A percentile compares a stretch with the other conserved stretches of the same genome.
Evolutionary conservation across 208 protist species (phyloP).

Genomic region (Herpetomonas samuelpessoai): DNA sequence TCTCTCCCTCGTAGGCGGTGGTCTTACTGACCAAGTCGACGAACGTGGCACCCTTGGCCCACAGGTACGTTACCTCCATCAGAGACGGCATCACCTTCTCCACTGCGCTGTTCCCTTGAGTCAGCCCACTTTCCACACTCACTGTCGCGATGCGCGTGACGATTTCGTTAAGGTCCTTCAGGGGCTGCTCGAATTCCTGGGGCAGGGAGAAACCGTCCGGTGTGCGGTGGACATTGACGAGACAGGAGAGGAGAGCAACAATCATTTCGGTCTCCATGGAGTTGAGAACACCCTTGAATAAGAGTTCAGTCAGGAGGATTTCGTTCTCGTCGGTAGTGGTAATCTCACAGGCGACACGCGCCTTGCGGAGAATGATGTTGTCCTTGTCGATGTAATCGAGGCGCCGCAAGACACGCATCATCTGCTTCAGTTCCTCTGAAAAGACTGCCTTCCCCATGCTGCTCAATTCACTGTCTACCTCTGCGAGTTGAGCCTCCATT

Average conservation of each 20-base stretch:
- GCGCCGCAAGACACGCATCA: conserved; percentile 96
- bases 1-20: conserved; percentile 98
- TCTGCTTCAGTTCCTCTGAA: conserved; percentile 94
- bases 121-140: conserved; percentile 90
- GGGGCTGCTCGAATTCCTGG: conserved; percentile 84
- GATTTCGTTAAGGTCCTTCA: conserved; percentile 90
- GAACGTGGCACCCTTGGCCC: conserved; percentile 98
- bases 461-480: conserved; percentile 81
- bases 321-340: conserved; percentile 97
- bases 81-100: conserved; percentile 94
- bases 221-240: conserved; percentile 96
- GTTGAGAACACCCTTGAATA: conserved; percentile 98
- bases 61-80: conserved; percentile 97
- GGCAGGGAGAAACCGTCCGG: conserved; percentile 86
- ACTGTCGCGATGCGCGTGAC: conserved; percentile 93
- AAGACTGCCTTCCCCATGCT: conserved; percentile 86
- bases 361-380: conserved; percentile 98
- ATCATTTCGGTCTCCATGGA: conserved; percentile 96
- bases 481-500: conserved; percentile 62
- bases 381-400: conserved; percentile 97
- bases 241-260: conserved; percentile 93
- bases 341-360: conserved; percentile 98
- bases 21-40: conserved; percentile 96
- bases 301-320: conserved; percentile 98
- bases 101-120: conserved; percentile 92